A percentile compares a stretch with the other conserved stretches of the same genome.
phyloP scores from a whole-genome alignment of 2,329 filamentous ascomycete species.

The Ophiostoma ulmi region DNA sequence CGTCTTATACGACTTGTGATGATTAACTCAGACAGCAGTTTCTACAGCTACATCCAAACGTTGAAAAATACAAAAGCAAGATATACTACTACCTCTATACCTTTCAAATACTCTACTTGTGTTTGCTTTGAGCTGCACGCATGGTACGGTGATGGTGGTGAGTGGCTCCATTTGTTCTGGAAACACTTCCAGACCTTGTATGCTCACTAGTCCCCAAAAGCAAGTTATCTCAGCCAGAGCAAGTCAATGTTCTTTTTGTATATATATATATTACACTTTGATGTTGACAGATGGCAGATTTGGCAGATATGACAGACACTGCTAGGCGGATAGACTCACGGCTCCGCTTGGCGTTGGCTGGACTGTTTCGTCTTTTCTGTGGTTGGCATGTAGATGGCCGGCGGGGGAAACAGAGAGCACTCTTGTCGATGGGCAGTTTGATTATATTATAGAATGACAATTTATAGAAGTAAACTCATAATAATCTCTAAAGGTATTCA shows the following conservation, averaged over 20 bases:
- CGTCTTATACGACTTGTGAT: background rate
- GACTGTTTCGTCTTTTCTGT: background rate
- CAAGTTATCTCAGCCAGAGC: background rate
- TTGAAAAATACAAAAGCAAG: background rate
- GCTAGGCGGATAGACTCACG: background rate
- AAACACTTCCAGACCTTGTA: background rate
- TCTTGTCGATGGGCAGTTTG: background rate
- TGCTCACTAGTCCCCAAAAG: background rate
- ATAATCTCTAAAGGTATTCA: no score
- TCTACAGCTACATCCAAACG: background rate
- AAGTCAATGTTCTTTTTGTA: background rate
- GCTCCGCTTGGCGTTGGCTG: background rate
- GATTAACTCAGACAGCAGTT: background rate
- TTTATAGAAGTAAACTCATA: no score
- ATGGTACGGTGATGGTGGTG: background rate
- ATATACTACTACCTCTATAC: background rate
- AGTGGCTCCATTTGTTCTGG: background rate
- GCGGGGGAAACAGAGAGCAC: background rate
- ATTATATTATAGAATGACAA: background rate
- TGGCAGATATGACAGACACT: no score
- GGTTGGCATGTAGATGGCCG: background rate
- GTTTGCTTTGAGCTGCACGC: background rate
- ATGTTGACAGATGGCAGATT: background rate
- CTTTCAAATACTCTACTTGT: background rate
- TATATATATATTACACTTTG: background rate